Evolutionary conservation across 371 early-diverging fungal genomes (phyloP), one percentile per base, ranked within the genome.

Genomic region (Funneliformis caledonium): DNA sequence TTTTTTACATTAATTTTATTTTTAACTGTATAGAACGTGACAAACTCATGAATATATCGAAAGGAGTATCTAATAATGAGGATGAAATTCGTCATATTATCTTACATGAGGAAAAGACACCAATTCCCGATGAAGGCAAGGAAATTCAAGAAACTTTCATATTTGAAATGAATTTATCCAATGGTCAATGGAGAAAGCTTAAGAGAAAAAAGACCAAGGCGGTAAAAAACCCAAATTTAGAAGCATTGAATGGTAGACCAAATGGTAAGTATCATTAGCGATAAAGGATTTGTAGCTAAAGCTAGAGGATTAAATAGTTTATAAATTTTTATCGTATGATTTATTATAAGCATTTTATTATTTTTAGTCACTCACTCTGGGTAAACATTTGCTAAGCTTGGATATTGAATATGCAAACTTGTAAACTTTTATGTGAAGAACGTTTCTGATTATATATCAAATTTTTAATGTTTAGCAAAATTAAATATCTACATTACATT

Each of bases 161-260:
- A 31, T 85, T 86, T 60, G 86, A 86, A 74, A 86, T 86, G 84
- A 86, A 86, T 81, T 82, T 85, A 69, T 82, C 83, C 52, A 83
- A 84, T 47, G 86, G 86, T 4, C 82, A 83, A 70, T 86, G 86
- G 86, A 83, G 85, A 70, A 86, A 86, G 75, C 83, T 86, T 67
- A 85, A 85, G 81, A 83, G 83, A 26, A 81, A 81, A 67, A 81
- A 77, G 65, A 48, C 48, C 19, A 77, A 65, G 22, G 60, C 56
- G 19, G 56, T 56, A 56, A 56, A 56, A 56, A 56, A 56, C 6
- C 56, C 56, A n/a, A 56, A 56, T 56, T 19, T 56, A 6, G 56
- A 56, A 56, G 6, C 56, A 19, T 56, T 19, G 16, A 56, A 56
- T 6, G 56, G 56, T 56, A 56, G 56, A 16, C 56, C 56, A 19